Conservation (phyloP, 257 asterid genomes). For the Mitragyna speciosa region DNA sequence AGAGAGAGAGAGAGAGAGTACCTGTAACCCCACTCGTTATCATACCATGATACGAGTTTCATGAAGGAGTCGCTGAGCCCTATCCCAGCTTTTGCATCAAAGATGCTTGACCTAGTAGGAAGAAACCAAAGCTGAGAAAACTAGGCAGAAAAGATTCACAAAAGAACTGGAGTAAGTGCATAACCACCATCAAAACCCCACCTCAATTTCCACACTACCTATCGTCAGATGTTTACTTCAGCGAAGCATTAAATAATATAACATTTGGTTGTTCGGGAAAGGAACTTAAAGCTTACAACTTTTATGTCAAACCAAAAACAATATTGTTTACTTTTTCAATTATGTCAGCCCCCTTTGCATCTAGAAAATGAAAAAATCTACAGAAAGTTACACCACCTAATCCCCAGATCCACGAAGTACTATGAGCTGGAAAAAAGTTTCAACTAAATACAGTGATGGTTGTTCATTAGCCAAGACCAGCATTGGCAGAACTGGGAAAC, state of each 20-base stretch:
- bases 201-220: neutral
- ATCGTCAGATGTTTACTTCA: neutral
- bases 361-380: neutral
- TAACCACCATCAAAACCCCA: neutral
- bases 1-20: slow-evolving; percentile 32
- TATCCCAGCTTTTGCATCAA: slow-evolving; percentile 97
- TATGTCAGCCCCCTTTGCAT: neutral
- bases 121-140: neutral
- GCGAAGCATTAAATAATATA: neutral
- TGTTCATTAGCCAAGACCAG: neutral
- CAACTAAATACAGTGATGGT: neutral
- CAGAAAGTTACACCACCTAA: neutral
- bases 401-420: neutral
- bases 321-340: neutral
- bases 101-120: slow-evolving; percentile 82
- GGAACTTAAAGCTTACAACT: neutral
- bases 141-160: neutral
- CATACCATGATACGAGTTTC: slow-evolving; percentile 97
- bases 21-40: slow-evolving; percentile 99
- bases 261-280: neutral
- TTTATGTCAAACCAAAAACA: neutral
- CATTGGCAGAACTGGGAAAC: neutral
- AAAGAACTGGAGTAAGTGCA: neutral
- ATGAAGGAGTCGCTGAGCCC: slow-evolving; percentile 81
- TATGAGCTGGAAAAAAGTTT: neutral